phyloP scores from a whole-genome alignment of 306 rosid species.

The Glycine latifolia region DNA sequence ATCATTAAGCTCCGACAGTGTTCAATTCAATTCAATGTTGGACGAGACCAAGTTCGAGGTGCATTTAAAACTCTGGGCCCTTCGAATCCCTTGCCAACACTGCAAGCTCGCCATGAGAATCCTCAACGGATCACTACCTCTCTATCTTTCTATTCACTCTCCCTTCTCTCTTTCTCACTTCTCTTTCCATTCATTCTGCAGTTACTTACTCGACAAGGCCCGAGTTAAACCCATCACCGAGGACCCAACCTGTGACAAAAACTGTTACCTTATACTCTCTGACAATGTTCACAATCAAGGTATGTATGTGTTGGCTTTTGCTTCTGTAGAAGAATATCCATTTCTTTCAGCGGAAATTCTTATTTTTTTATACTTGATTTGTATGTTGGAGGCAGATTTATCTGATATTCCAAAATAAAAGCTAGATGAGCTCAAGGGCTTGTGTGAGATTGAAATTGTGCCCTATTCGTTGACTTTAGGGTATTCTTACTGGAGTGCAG shows the following conservation, averaged over 20 bases:
- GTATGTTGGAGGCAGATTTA: constrained; percentile 59
- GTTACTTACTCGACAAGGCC: constrained; percentile 84
- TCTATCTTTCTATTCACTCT: background rate
- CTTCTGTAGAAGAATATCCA: background rate
- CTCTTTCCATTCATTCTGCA: constrained; percentile 22
- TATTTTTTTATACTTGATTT: background rate
- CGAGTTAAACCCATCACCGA: constrained; percentile 85
- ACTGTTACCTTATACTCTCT: constrained; percentile 76
- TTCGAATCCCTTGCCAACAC: constrained; percentile 87
- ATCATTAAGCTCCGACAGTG: too few relatives aligned
- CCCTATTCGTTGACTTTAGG: constrained; percentile 83
- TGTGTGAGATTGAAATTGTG: constrained; percentile 80
- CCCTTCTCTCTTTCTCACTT: background rate
- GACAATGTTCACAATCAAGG: constrained; percentile 72
- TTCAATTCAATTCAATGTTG: too few relatives aligned
- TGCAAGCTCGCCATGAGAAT: constrained; percentile 78
- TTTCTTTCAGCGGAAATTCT: constrained; percentile 8
- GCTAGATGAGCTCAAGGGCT: constrained; percentile 67
- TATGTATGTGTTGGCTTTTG: too few relatives aligned
- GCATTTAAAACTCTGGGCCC: constrained; percentile 72
- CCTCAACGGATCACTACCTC: constrained; percentile 69
- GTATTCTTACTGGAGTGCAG: constrained; percentile 93
- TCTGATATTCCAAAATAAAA: constrained; percentile 71
- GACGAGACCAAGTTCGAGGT: constrained; percentile 78
- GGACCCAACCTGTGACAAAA: constrained; percentile 72